These are phyloP conservation scores for Miscanthus lutarioriparius DNA, from an alignment of 176 grass and related monocot genomes.

Conservation along the genomic window DNA sequence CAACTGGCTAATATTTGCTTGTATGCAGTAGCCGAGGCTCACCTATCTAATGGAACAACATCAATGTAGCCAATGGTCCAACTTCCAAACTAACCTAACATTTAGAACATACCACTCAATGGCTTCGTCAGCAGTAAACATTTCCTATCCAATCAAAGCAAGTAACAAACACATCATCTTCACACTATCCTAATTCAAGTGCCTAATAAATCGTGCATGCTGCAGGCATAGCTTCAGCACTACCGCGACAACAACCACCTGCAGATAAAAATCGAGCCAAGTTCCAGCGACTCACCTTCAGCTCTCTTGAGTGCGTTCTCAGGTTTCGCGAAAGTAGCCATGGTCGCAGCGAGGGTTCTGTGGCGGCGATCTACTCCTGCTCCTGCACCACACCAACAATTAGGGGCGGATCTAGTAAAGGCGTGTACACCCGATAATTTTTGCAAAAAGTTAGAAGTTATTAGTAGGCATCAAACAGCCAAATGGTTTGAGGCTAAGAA, in stretches of 20 bases:
- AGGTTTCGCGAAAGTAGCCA: constrained; percentile 93
- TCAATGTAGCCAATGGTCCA: not conserved
- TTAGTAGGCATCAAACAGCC: not conserved
- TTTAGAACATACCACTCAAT: not conserved
- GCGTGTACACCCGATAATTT: not conserved
- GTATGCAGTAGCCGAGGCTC: not conserved
- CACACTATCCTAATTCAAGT: not conserved
- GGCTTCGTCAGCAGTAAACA: not conserved
- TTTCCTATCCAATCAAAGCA: not conserved
- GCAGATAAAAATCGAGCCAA: not conserved
- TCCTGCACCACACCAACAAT: constrained; percentile 18
- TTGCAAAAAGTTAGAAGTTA: not conserved
- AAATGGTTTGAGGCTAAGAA: not conserved
- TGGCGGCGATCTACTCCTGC: constrained; percentile 48
- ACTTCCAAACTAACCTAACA: not conserved
- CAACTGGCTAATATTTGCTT: not conserved
- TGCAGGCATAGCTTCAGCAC: not conserved
- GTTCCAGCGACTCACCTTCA: constrained; percentile 53
- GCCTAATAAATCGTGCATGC: not conserved
- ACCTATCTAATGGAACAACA: not conserved
- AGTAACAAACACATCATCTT: not conserved
- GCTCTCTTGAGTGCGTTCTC: constrained; percentile 96
- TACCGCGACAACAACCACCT: not conserved
- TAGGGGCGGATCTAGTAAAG: not conserved
- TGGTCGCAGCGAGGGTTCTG: constrained; percentile 42